A percentile compares a stretch with the other conserved stretches of the same genome.
Conservation (phyloP, 1,284 basidiomycete genomes). For the Pterulicium gracile region DNA sequence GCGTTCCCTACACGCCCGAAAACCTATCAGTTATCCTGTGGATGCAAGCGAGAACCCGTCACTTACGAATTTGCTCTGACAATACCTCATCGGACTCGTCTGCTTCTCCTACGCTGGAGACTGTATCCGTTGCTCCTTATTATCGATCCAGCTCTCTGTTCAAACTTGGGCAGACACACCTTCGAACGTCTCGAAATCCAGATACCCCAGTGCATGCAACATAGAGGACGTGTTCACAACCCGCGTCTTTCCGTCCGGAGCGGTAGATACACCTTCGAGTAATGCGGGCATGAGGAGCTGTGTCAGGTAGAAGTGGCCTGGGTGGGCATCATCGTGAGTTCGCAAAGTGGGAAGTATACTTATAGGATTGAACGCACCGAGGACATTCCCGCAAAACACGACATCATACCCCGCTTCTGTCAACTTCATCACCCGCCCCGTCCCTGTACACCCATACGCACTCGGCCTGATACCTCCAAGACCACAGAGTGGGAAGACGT, state of each 20-base stretch:
- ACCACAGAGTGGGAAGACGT: neutral
- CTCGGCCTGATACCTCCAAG: neutral
- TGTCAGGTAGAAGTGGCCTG: constrained; percentile 40
- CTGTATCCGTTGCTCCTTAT: too few species aligned
- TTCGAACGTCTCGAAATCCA: constrained; percentile 23
- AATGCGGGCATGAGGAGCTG: constrained; percentile 34
- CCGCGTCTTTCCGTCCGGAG: constrained; percentile 23
- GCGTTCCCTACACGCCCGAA: constrained; percentile 12
- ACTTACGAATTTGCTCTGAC: constrained; percentile 29
- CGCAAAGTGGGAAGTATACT: constrained; percentile 24
- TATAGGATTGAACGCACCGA: too few species aligned
- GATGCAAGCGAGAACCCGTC: neutral
- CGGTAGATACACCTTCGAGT: constrained; percentile 20
- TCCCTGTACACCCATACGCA: constrained; percentile 30
- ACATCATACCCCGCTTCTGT: constrained; percentile 32
- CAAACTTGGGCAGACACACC: too few species aligned
- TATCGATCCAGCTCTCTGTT: neutral
- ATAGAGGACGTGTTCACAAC: constrained; percentile 33
- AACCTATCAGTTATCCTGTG: neutral
- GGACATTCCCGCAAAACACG: constrained; percentile 40
- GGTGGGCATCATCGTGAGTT: constrained; percentile 25
- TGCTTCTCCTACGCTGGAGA: constrained; percentile 16
- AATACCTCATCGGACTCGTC: constrained; percentile 17
- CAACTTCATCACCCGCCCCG: constrained; percentile 25
- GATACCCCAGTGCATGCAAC: constrained; percentile 15